Base-by-base conservation (phyloP, 345 rosid species). In the Microthlaspi erraticum region DNA sequence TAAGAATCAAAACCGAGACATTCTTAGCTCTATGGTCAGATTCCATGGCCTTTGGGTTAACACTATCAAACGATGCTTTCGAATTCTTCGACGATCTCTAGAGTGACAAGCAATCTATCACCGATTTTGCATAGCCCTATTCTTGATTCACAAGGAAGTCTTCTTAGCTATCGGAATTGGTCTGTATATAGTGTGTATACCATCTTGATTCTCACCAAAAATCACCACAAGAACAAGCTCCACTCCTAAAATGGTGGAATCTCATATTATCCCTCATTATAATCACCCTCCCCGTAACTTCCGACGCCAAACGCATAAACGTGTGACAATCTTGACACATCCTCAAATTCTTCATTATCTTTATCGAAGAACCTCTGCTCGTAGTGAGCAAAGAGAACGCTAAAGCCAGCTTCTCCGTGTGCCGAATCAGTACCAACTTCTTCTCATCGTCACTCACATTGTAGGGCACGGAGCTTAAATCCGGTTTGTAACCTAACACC, bases 301-400 rank as follows among this genome's bases (percentile, higher is more conserved):
- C 77, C 19, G 98, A 87, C 4, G 83, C 83, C 29, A 79, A 78
- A 70, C 89, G 78, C 82, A 88, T 75, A 44, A 87, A 78, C 33
- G 76, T 62, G 71, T 92, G 95, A 73, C 91, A 92, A 70, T 92
- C 97, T 63, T 86, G 87, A 17, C 93, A 85, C 20, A 90, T 84
- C 56, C 97, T 83, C 44, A 87, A 43, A 65, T 90, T 92, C 83
- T 92, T 90, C 85, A 87, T 79, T 13, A 92, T 80, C 81, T 74
- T 83, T 50, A 90, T 70, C 16, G 78, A 37, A 43, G 61, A 67
- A 72, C 78, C 85, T 48, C 78, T 23, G 50, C 42, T 50, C 9
- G 81, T 72, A 37, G 71, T 75, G 29, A 90, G 75, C 73, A 92
- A 66, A 7, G 85, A 88, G 70, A 86, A 92, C 9, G 87, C 88